Base-by-base conservation (phyloP, 1,139 yeast species). In the Sugiyamaella xylanicola region DNA sequence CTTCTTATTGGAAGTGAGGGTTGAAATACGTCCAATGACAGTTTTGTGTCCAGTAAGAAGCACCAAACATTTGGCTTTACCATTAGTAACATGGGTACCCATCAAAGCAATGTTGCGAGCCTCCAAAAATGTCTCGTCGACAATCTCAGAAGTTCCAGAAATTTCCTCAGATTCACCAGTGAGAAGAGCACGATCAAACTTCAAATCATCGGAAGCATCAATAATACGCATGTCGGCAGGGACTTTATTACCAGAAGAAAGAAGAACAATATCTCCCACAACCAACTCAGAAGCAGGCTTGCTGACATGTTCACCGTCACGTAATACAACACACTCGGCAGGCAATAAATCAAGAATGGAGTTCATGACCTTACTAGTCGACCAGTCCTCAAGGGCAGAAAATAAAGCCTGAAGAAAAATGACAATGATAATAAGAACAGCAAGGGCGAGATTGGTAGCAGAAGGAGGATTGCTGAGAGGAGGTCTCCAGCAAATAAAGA, bases 81-180 rank as follows among this genome's bases (percentile, higher is more conserved):
- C 84, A 32, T 77, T 72, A 51, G 73, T 76, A 42, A 78, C 78
- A 53, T 72, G 72, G 1, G 83, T 77, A 22, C 84, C 83, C 66
- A 78, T 82, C 68, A 79, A 66, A 43, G 79, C 81, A 55, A 79
- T 71, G 62, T 77, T 73, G 35, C 66, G 63, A 44, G 78, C 71
- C 61, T 80, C 84, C 56, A 79, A 67, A 62, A 75, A 77, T 59
- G 77, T 77, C 2, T 63, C 61, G 27, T 68, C 72, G 11, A 66
- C 53, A 19, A 56, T 47, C 22, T 78, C 73, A 50, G 72, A 72
- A 4, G 79, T 73, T 2, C 76, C 79, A 11, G 74, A 72, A 1
- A 77, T 71, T 15, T 81, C 79, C 49, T 76, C 72, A 0, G 82
- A 76, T 63, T 80, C 84, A 57, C 85, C 85, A 1, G 85, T 81